Evolutionary conservation across 1,139 yeast species (phyloP), one percentile per base, ranked within the genome.

Genomic region (Saccharomycopsis hybrid): DNA sequence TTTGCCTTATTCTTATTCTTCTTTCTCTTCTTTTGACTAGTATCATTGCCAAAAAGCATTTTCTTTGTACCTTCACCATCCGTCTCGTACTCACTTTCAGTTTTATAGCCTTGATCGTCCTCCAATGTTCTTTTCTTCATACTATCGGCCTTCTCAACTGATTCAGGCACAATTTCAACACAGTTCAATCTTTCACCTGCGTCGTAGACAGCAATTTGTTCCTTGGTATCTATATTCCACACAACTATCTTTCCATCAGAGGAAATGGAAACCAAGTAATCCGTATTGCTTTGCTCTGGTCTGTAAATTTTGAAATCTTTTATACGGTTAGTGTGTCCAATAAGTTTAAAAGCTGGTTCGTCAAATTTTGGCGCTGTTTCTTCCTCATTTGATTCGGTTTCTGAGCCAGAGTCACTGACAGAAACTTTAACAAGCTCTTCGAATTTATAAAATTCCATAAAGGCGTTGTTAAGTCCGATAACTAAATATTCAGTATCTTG

Each of bases 151-250:
- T 83, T 82, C 64, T 92, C 98, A 45, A 92, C 76, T 18, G 73
- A 66, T 61, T 92, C 98, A 30, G 86, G 78, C 46, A 92, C 82
- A 30, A 85, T 77, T 11, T 82, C 77, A 18, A 89, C 82, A 68
- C 96, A 90, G 65, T 88, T 92, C 56, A 92, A 75, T 61, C 98
- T 76, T 67, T 92, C 97, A n/a, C 95, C 95, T 29, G 94, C 78
- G 57, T 83, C 88, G 65, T 89, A 90, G 1, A 88, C 94, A 0
- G 97, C 97, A 27, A 88, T 75, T 65, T 89, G 96, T 59, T 86
- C 95, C 58, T 75, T 74, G 1, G 70, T 61, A 3, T 68, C 60
- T 60, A 90, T 68, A 62, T 89, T 85, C 96, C 97, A 92, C 2
- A 92, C 82, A 11, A 90, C 95, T 50, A 92, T 82, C 60, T 79